A percentile compares a stretch with the other conserved stretches of the same genome.
These are phyloP conservation scores for Colletotrichum cordylinicola DNA, from an alignment of 2,329 filamentous ascomycete genomes.

Conservation along the genomic window DNA sequence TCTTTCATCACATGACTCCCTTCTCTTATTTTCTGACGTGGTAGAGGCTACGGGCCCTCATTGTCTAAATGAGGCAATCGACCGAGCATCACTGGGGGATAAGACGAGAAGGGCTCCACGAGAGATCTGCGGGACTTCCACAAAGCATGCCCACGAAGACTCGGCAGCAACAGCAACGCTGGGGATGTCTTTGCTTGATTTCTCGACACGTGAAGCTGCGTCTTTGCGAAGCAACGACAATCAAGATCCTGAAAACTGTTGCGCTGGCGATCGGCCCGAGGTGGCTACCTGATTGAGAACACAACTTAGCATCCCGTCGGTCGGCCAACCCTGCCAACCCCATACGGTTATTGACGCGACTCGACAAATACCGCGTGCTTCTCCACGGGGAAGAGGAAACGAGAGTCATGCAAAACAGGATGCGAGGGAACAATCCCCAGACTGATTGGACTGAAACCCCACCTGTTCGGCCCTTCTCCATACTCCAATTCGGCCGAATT, in stretches of 20 bases:
- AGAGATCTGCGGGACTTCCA: background rate
- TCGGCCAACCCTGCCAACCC: background rate
- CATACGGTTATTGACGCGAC: background rate
- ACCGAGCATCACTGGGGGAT: background rate
- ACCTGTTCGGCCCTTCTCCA: background rate
- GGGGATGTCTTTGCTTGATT: background rate
- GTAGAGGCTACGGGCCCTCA: background rate
- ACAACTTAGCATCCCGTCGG: background rate
- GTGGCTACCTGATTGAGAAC: background rate
- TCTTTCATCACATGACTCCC: background rate
- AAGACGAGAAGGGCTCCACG: background rate
- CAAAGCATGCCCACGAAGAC: background rate
- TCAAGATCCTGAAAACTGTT: background rate
- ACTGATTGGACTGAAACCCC: background rate
- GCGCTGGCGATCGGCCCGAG: background rate
- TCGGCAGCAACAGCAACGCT: background rate
- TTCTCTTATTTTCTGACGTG: fast-evolving
- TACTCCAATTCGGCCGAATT: background rate
- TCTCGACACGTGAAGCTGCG: background rate
- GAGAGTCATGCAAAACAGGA: background rate
- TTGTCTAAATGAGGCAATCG: background rate
- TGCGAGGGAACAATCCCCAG: background rate
- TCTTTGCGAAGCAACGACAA: background rate
- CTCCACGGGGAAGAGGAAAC: background rate
- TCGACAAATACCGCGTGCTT: background rate